These are phyloP conservation scores for Phialophora chinensis DNA, from an alignment of 2,329 filamentous ascomycete genomes.

Conservation along the genomic window DNA sequence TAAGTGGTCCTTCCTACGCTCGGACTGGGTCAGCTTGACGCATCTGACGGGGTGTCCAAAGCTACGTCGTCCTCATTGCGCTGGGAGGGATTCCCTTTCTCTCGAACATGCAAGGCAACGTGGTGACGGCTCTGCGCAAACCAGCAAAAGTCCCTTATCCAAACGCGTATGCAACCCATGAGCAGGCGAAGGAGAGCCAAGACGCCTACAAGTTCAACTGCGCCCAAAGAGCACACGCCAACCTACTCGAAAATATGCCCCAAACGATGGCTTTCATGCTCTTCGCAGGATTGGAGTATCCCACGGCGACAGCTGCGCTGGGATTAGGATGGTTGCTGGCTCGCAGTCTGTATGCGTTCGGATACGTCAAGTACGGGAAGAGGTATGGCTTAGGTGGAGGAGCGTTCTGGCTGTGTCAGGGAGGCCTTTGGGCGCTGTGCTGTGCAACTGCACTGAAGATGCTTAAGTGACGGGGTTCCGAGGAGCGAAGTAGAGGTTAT, in stretches of 20 bases:
- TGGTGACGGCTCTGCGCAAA: conserved; percentile 57
- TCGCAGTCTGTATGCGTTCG: conserved; percentile 56
- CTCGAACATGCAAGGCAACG: conserved; percentile 56
- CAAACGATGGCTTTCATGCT: conserved; percentile 59
- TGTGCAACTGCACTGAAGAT: conserved; percentile 33
- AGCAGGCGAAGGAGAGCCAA: conserved; percentile 58
- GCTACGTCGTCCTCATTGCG: conserved; percentile 62
- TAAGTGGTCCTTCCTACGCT: conserved; percentile 16
- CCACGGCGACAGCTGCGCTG: conserved; percentile 53
- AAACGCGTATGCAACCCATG: conserved; percentile 62
- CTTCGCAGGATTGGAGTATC: conserved; percentile 61
- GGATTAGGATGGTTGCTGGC: conserved; percentile 59
- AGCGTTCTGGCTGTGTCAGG: conserved; percentile 50
- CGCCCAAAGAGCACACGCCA: conserved; percentile 63
- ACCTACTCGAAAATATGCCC: conserved; percentile 65
- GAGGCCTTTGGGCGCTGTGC: conserved; percentile 45
- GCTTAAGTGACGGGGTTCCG: conserved; percentile 17
- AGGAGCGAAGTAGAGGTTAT: not conserved
- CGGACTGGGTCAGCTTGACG: not conserved
- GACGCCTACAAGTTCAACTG: conserved; percentile 57
- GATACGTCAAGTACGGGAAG: conserved; percentile 47
- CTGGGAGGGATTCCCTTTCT: conserved; percentile 62
- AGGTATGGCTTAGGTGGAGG: conserved; percentile 47
- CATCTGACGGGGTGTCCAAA: conserved; percentile 42
- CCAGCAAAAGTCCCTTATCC: conserved; percentile 63